Evolutionary conservation across 192 early-diverging fungal genomes (phyloP).

Genomic region (Ambispora gerdemannii): DNA sequence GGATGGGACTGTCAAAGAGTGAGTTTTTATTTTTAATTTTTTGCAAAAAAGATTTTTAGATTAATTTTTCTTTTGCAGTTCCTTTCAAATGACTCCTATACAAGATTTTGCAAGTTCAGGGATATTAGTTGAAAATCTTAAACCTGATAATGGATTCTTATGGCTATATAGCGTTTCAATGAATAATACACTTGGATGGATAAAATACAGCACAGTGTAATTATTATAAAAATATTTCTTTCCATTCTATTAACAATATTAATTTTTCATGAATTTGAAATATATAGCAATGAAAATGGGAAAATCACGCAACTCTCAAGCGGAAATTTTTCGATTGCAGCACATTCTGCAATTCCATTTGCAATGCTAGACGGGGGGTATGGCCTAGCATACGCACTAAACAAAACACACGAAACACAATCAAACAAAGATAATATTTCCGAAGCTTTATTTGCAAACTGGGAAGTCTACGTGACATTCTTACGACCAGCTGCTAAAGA

Average conservation of each 20-base stretch:
- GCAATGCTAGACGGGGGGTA: conserved; percentile 6
- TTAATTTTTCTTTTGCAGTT: not conserved
- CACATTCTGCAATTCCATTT: not conserved
- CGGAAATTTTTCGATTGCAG: not conserved
- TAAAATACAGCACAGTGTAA: not conserved
- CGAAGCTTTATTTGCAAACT: not conserved
- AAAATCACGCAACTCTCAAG: not conserved
- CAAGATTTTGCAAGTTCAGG: not conserved
- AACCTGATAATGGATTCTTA: conserved; percentile 2
- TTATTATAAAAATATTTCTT: not conserved
- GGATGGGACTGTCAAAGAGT: not conserved
- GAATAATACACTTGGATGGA: not conserved
- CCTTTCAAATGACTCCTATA: not conserved
- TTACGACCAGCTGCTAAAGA: not conserved
- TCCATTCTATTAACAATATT: not conserved
- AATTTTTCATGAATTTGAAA: not conserved
- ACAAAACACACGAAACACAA: not conserved
- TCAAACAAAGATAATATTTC: not conserved
- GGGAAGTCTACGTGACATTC: not conserved
- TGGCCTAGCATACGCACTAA: not conserved
- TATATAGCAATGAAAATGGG: not conserved
- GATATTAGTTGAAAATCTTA: not conserved
- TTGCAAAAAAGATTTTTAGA: not conserved
- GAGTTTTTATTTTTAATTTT: not conserved
- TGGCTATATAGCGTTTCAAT: not conserved